Evolutionary conservation across 2,329 filamentous ascomycete genomes (phyloP), one percentile per base, ranked within the genome.

Genomic region (Cadophora gregata): DNA sequence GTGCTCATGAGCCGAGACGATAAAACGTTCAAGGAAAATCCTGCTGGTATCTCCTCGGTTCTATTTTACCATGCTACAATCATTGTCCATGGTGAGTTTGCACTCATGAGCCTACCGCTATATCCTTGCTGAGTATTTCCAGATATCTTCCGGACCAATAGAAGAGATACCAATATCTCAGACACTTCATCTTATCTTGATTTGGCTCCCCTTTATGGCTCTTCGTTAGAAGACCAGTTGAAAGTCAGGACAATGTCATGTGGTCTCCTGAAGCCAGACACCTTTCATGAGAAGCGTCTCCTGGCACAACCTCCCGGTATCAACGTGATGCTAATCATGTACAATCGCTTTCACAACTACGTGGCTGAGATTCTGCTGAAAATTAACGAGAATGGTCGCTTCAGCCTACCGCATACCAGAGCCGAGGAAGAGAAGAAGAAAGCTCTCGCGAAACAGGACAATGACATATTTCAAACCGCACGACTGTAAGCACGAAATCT

Each of bases 281-380:
- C 82, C 5, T 93, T 90, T 71, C 86, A 88, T 4, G 90, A 93
- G 73, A 87, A 88, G 77, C 84, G 91, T 51, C 79, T 93, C 1
- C 79, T 89, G 25, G 88, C 86, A 9, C 88, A 91, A 73, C 91
- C 91, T 0, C 89, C 91, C 0, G 90, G 90, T 9, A 89, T 91
- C 2, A 84, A 86, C 65, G 87, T 91, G 4, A 74, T 93, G 1
- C 80, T 93, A 33, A 83, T 93, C 78, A 91, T 93, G 89, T 89
- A 93, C 79, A 90, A 89, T 75, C 86, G 89, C 27, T 96, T 96
- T 79, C 94, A 97, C 79, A 97, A 97, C 79, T 85, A 96, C 69
- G 87, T 93, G 0, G 93, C 91, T 1, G 85, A 88, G 63, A 90
- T 95, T 68, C 81, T 97, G 9, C 90, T 91, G 0, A 81, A 84